Conservation (phyloP, 1,284 basidiomycete species). For the Boletus albobrunnescens region DNA sequence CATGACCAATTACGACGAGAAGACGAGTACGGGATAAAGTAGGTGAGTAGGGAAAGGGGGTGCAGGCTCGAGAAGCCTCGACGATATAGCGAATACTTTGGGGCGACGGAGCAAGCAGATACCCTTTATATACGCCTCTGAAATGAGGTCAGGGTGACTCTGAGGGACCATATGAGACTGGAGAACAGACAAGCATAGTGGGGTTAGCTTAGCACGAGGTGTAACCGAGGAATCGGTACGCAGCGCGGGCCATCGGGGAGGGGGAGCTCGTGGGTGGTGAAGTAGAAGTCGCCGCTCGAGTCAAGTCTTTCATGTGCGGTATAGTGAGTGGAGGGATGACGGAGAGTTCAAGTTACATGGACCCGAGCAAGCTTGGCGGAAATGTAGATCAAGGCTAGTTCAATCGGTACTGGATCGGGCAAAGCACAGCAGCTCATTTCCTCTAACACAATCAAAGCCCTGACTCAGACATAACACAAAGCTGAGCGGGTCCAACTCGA, state of each 20-base stretch:
- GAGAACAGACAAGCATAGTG: slow-evolving; percentile 20
- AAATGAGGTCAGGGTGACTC: slow-evolving; percentile 37
- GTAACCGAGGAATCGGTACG: slow-evolving; percentile 20
- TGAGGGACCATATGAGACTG: slow-evolving; percentile 14
- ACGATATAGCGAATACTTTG: slow-evolving; percentile 12
- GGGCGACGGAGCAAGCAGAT: slow-evolving; percentile 11
- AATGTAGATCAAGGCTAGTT: slow-evolving; percentile 21
- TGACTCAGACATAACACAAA: slow-evolving; percentile 22
- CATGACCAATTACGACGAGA: slow-evolving; percentile 38
- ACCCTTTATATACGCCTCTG: slow-evolving; percentile 30
- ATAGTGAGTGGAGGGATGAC: slow-evolving; percentile 6
- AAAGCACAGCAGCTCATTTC: slow-evolving; percentile 4
- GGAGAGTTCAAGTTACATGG: no score
- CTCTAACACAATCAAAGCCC: slow-evolving; percentile 4
- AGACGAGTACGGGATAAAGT: slow-evolving; percentile 9
- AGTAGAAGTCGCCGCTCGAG: slow-evolving; percentile 2
- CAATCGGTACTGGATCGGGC: slow-evolving; percentile 11
- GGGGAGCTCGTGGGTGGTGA: slow-evolving; percentile 4
- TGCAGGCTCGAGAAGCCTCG: slow-evolving; percentile 8
- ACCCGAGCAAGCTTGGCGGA: slow-evolving; percentile 7
- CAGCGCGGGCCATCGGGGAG: slow-evolving; percentile 7
- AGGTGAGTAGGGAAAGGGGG: slow-evolving; percentile 13
- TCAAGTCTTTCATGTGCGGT: slow-evolving; percentile 18
- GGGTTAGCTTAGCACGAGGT: slow-evolving; percentile 29
- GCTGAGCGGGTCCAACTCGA: no score